Conservation (phyloP, 2,329 filamentous ascomycete species). For the Fusarium pilosicola region DNA sequence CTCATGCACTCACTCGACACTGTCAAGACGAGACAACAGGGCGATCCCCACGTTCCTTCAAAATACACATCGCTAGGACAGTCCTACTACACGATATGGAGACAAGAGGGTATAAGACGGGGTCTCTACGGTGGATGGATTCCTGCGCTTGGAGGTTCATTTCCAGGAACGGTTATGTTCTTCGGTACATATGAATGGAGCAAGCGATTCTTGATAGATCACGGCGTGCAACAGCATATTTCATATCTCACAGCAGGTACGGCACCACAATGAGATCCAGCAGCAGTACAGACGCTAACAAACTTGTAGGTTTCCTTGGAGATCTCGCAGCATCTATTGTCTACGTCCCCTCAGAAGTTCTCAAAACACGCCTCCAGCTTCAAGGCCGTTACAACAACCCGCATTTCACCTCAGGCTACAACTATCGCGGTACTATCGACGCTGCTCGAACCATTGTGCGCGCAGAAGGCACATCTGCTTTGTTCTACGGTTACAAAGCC, state of each 20-base stretch:
- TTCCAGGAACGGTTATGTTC: constrained; percentile 92
- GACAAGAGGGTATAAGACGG: constrained; percentile 86
- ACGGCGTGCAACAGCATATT: constrained; percentile 81
- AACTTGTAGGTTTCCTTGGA: constrained; percentile 79
- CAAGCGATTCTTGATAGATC: constrained; percentile 88
- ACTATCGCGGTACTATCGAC: constrained; percentile 87
- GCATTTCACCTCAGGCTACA: constrained; percentile 92
- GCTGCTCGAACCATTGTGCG: constrained; percentile 86
- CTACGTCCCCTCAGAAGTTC: constrained; percentile 96
- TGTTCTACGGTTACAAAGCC: constrained; percentile 97
- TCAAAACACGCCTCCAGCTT: constrained; percentile 96
- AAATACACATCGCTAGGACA: constrained; percentile 91
- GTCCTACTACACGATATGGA: constrained; percentile 91
- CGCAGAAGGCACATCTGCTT: constrained; percentile 81
- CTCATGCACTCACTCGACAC: constrained; percentile 99
- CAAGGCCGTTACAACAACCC: constrained; percentile 97
- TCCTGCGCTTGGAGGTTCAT: constrained; percentile 90
- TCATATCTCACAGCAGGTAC: constrained; percentile 87
- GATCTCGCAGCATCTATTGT: constrained; percentile 91
- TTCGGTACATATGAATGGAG: constrained; percentile 97
- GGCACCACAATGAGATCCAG: constrained; percentile 15
- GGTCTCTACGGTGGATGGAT: constrained; percentile 95
- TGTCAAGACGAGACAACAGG: constrained; percentile 97
- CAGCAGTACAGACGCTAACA: not conserved
- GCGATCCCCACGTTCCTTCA: constrained; percentile 90